phyloP scores from a whole-genome alignment of 139 green algal species.

The Coccomyxa sp. region DNA sequence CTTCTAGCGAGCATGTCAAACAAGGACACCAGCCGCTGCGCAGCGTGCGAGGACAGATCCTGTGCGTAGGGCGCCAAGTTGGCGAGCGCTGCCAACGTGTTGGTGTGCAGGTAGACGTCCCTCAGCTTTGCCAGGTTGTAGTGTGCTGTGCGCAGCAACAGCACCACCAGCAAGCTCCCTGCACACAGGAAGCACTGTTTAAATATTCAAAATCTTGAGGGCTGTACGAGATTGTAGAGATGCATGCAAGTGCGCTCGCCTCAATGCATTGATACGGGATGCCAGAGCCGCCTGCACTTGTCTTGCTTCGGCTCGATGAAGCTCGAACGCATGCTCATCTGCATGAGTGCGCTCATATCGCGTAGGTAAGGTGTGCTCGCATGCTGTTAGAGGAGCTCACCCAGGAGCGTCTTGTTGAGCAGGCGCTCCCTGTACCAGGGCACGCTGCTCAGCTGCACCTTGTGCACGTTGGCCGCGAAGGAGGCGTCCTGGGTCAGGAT shows the following conservation, averaged over 20 bases:
- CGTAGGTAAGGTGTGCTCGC: background rate
- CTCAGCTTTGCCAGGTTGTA: constrained; percentile 59
- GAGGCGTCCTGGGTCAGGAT: constrained; percentile 80
- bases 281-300: too few relatives aligned
- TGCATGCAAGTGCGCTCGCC: too few relatives aligned
- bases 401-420: constrained; percentile 55
- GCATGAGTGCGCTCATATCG: background rate
- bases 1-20: constrained; percentile 49
- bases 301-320: too few relatives aligned
- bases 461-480: constrained; percentile 73
- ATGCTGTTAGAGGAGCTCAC: background rate
- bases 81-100: constrained; percentile 81
- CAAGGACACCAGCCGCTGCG: constrained; percentile 71
- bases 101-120: constrained; percentile 86
- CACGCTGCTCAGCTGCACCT: constrained; percentile 40
- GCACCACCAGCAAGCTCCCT: constrained; percentile 65
- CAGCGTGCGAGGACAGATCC: constrained; percentile 63
- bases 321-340: too few relatives aligned
- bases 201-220: background rate
- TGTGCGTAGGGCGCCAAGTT: constrained; percentile 77
- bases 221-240: too few relatives aligned
- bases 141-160: constrained; percentile 71
- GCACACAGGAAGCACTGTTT: background rate
- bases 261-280: too few relatives aligned
- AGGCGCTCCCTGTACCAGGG: constrained; percentile 76